phyloP scores from a whole-genome alignment of 176 grass and related monocot species.

The Leersia perrieri region DNA sequence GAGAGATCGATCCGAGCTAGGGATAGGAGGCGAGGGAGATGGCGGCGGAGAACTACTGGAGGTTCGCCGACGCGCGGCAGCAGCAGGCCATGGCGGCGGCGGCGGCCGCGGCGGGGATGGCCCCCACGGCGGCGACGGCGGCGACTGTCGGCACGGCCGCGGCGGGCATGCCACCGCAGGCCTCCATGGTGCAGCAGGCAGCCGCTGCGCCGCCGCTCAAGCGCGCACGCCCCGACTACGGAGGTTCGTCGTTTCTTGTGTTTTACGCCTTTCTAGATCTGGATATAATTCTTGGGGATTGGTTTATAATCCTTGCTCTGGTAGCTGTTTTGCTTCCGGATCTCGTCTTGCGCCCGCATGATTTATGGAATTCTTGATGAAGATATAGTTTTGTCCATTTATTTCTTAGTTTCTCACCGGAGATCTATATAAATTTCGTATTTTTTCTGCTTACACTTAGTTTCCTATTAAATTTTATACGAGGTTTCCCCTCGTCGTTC shows the following conservation, averaged over 20 bases:
- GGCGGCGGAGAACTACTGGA: slow-evolving; percentile 87
- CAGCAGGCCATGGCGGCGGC: slow-evolving; percentile 52
- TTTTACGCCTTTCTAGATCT: slow-evolving; percentile 9
- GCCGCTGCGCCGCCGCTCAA: slow-evolving; percentile 60
- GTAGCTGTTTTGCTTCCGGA: not conserved
- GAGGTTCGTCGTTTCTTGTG: slow-evolving; percentile 35
- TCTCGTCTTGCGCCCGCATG: not conserved
- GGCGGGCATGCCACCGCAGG: slow-evolving; percentile 30
- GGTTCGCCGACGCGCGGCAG: slow-evolving; percentile 73
- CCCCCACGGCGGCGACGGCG: slow-evolving; percentile 4
- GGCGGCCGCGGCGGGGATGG: slow-evolving; percentile 44
- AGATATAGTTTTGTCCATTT: not conserved
- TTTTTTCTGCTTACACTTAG: not conserved
- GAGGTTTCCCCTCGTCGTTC: not conserved
- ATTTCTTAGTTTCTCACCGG: not conserved
- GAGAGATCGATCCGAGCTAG: not conserved
- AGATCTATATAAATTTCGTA: not conserved
- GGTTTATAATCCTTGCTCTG: not conserved
- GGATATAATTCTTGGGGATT: not conserved
- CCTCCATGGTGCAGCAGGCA: slow-evolving; percentile 40
- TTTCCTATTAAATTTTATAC: not conserved
- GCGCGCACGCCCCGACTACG: slow-evolving; percentile 78
- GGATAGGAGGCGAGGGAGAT: slow-evolving; percentile 16
- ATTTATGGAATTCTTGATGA: not conserved
- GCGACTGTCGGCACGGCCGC: slow-evolving; percentile 1